These are phyloP conservation scores for Saturnispora quitensis DNA, from an alignment of 805 yeast species.

Conservation along the genomic window DNA sequence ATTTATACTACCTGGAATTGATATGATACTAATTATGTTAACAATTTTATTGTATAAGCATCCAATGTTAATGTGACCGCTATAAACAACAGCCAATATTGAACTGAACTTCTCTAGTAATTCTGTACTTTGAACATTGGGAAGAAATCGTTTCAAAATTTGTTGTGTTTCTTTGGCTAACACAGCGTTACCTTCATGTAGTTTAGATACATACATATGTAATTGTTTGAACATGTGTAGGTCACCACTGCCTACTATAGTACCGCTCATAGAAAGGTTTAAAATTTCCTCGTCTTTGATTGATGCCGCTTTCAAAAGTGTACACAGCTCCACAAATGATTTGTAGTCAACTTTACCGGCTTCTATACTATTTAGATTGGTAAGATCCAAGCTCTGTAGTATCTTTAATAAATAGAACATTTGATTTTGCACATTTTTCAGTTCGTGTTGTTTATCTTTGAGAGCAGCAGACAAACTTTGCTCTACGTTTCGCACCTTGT, in stretches of 20 bases:
- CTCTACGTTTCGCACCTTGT: not conserved
- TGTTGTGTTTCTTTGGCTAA: not conserved
- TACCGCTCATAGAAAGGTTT: not conserved
- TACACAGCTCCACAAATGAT: slow-evolving; percentile 3
- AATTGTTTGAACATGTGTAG: not conserved
- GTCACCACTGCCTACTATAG: not conserved
- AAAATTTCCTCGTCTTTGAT: not conserved
- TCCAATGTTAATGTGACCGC: slow-evolving; percentile 5
- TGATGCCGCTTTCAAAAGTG: slow-evolving; percentile 1
- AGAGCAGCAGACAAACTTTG: not conserved
- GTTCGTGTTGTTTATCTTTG: not conserved
- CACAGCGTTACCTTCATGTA: not conserved
- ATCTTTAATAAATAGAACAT: slow-evolving; percentile 4
- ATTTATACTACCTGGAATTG: not conserved
- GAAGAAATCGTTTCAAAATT: not conserved
- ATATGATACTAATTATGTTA: not conserved
- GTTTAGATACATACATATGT: not conserved
- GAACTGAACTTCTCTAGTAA: not conserved
- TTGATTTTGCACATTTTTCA: slow-evolving; percentile 3
- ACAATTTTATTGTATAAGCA: slow-evolving; percentile 2
- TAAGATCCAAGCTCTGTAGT: not conserved
- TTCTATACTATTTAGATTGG: not conserved
- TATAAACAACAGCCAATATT: not conserved
- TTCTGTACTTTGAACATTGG: not conserved
- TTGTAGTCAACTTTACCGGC: not conserved